Conservation (phyloP, 352 stramenopile species). For the Pythium chondricola region DNA sequence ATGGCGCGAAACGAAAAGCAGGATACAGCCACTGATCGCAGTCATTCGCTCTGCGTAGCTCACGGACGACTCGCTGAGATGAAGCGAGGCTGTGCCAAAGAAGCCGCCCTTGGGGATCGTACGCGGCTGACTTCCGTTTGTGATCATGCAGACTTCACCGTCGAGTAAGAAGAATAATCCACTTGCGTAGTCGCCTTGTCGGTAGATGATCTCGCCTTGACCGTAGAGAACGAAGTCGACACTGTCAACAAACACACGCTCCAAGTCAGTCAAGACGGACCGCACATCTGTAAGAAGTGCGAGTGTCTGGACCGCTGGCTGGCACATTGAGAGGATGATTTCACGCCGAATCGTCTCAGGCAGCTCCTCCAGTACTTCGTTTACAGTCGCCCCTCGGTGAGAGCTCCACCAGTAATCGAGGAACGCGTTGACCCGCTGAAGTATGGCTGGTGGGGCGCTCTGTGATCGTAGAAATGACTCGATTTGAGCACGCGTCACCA, state of each 20-base stretch:
- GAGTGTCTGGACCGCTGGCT: constrained; percentile 38
- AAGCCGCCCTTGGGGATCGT: constrained; percentile 39
- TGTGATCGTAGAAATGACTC: constrained; percentile 46
- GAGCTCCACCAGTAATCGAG: constrained; percentile 69
- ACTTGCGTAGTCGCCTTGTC: constrained; percentile 51
- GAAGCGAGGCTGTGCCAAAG: constrained; percentile 40
- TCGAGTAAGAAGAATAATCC: constrained; percentile 54
- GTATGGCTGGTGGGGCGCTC: constrained; percentile 30
- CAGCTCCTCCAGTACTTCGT: constrained; percentile 44
- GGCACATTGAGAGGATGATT: constrained; percentile 45
- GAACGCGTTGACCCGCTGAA: constrained; percentile 51
- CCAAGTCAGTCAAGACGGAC: constrained; percentile 24
- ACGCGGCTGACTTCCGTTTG: constrained; percentile 23
- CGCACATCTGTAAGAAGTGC: constrained; percentile 31
- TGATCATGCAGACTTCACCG: constrained; percentile 44
- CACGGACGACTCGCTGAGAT: constrained; percentile 44
- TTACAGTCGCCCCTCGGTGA: constrained; percentile 41
- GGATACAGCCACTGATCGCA: constrained; percentile 46
- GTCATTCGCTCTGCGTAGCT: constrained; percentile 56
- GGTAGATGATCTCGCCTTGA: constrained; percentile 59
- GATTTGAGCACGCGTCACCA: constrained; percentile 41
- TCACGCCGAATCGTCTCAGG: constrained; percentile 43
- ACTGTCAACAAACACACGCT: constrained; percentile 46
- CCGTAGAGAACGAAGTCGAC: constrained; percentile 48
- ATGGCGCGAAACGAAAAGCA: constrained; percentile 47